Evolutionary conservation across 352 stramenopile species (phyloP).

Genomic region (Globisporangium orthogonon): DNA sequence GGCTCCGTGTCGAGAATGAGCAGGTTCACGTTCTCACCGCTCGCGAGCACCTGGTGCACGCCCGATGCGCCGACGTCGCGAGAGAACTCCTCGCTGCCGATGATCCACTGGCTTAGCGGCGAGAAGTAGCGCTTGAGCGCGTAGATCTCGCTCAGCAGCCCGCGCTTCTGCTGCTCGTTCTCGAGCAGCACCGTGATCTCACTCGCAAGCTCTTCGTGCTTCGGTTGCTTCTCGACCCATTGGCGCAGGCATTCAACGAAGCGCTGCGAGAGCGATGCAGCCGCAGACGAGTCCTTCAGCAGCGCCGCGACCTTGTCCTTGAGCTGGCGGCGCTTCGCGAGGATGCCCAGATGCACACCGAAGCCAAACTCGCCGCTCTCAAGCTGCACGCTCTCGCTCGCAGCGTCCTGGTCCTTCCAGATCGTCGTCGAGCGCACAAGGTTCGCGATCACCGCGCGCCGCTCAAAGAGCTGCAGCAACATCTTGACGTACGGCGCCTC

Average conservation of each 20-base stretch:
- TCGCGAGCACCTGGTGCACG: slow-evolving; percentile 67
- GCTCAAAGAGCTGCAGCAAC: slow-evolving; percentile 68
- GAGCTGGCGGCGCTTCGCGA: slow-evolving; percentile 64
- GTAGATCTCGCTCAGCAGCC: slow-evolving; percentile 40
- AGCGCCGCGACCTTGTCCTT: slow-evolving; percentile 54
- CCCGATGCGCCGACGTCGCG: slow-evolving; percentile 61
- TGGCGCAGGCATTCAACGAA: slow-evolving; percentile 38
- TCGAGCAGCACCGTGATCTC: slow-evolving; percentile 64
- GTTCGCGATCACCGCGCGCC: slow-evolving; percentile 65
- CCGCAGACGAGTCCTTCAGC: slow-evolving; percentile 20
- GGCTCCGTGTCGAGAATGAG: slow-evolving; percentile 73
- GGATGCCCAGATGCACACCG: slow-evolving; percentile 56
- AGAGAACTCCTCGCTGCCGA: slow-evolving; percentile 72
- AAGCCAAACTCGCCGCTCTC: slow-evolving; percentile 75
- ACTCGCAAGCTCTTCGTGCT: slow-evolving; percentile 50
- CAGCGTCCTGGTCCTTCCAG: slow-evolving; percentile 49
- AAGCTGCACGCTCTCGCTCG: slow-evolving; percentile 27
- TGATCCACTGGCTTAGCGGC: slow-evolving; percentile 75
- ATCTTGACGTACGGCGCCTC: slow-evolving; percentile 77
- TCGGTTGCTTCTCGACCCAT: slow-evolving; percentile 45
- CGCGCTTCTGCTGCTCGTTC: slow-evolving; percentile 42
- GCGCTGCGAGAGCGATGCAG: slow-evolving; percentile 29
- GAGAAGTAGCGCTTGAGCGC: slow-evolving; percentile 50
- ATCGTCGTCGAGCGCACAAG: slow-evolving; percentile 59
- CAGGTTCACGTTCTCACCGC: slow-evolving; percentile 72